A percentile compares a stretch with the other conserved stretches of the same genome.
These are phyloP conservation scores for Phytophthora constricta DNA, from an alignment of 352 stramenopile genomes.

Conservation along the genomic window DNA sequence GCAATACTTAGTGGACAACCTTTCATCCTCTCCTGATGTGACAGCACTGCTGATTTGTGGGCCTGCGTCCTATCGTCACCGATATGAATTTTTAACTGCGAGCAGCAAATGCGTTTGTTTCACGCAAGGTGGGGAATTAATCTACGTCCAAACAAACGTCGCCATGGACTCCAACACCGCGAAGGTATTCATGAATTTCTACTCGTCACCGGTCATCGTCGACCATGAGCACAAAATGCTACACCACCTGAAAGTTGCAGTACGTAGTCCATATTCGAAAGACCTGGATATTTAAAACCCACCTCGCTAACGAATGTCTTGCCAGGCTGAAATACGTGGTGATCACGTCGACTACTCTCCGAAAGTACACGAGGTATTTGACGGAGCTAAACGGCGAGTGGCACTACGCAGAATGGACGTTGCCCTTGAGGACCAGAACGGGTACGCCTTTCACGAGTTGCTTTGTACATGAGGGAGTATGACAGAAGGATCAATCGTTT, in stretches of 20 bases:
- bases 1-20: conserved; percentile 78
- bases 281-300: background rate
- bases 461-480: background rate
- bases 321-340: conserved; percentile 22
- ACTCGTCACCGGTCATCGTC: conserved; percentile 41
- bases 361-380: conserved; percentile 39
- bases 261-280: conserved; percentile 22
- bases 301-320: background rate
- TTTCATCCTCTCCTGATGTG: conserved; percentile 51
- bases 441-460: conserved; percentile 29
- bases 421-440: conserved; percentile 63
- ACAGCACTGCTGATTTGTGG: conserved; percentile 62
- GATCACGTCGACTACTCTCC: conserved; percentile 37
- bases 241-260: conserved; percentile 45
- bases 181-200: conserved; percentile 68
- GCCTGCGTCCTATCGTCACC: conserved; percentile 65
- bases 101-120: conserved; percentile 44
- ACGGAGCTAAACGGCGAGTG: conserved; percentile 62
- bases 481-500: conserved; percentile 15
- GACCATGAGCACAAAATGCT: conserved; percentile 54
- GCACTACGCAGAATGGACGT: conserved; percentile 37
- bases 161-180: conserved; percentile 63
- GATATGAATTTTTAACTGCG: conserved; percentile 66
- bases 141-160: conserved; percentile 56
- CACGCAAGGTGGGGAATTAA: conserved; percentile 37